Percentiles rank a stretch among this genome's conserved stretches.
Conservation (phyloP, 2,329 filamentous ascomycete species). For the Sclerotinia glacialis region DNA sequence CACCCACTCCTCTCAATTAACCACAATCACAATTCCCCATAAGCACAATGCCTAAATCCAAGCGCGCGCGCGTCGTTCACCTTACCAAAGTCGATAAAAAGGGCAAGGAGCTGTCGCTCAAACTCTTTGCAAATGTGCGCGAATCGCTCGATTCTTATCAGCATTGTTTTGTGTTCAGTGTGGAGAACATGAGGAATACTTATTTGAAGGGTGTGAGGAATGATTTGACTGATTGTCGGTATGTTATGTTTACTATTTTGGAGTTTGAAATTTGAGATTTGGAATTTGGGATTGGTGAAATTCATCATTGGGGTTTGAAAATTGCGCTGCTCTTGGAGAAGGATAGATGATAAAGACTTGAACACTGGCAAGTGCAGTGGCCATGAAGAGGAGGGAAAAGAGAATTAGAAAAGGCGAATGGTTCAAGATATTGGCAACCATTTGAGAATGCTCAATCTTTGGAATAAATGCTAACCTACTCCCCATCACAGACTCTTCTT, state of each 20-base stretch:
- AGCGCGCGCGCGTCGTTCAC: slow-evolving; percentile 84
- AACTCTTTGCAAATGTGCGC: slow-evolving; percentile 84
- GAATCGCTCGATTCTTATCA: slow-evolving; percentile 81
- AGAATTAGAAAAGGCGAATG: neutral
- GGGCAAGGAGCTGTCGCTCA: slow-evolving; percentile 81
- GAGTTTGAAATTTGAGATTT: neutral
- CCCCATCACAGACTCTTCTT: slow-evolving; percentile 74
- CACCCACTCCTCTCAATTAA: neutral
- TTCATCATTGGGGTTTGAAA: neutral
- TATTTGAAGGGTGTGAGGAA: slow-evolving; percentile 88
- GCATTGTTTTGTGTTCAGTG: slow-evolving; percentile 87
- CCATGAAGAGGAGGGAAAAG: neutral
- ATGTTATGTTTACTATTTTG: slow-evolving; percentile 37
- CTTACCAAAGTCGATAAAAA: slow-evolving; percentile 92
- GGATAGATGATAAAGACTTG: neutral
- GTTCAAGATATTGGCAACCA: neutral
- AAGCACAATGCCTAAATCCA: slow-evolving; percentile 84
- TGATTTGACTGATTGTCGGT: slow-evolving; percentile 83
- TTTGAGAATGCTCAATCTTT: too few relatives aligned
- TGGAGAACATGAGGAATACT: slow-evolving; percentile 98
- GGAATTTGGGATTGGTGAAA: neutral
- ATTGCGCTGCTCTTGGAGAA: neutral
- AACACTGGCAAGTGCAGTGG: too few relatives aligned
- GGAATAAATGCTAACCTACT: neutral
- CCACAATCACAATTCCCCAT: neutral